Conservation (phyloP, 176 grass and related monocot genomes). For the Miscanthus lutarioriparius region DNA sequence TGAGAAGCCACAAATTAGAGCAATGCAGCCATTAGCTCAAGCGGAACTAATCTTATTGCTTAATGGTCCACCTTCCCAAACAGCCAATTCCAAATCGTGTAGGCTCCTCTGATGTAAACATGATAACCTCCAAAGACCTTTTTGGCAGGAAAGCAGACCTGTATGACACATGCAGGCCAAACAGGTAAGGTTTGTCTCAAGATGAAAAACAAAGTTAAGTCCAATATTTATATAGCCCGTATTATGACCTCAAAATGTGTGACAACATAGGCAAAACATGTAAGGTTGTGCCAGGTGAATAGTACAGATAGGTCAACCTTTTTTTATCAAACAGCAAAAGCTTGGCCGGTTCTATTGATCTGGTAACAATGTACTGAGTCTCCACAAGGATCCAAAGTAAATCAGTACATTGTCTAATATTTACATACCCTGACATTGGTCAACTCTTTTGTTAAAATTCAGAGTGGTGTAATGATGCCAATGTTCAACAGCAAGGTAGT, state of each 20-base stretch:
- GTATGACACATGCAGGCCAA: constrained; percentile 28
- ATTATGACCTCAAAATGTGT: neutral
- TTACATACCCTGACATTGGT: neutral
- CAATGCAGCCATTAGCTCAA: neutral
- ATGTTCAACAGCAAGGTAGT: neutral
- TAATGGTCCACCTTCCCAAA: constrained; percentile 76
- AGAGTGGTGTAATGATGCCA: neutral
- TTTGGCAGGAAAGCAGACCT: constrained; percentile 78
- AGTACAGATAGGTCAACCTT: neutral
- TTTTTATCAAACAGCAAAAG: neutral
- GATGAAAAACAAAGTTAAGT: constrained; percentile 19
- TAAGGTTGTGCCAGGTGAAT: neutral
- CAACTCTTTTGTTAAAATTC: constrained; percentile 1
- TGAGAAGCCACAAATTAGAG: constrained; percentile 1
- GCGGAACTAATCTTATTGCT: neutral
- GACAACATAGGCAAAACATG: constrained; percentile 8
- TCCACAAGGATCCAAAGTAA: neutral
- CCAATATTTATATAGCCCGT: neutral
- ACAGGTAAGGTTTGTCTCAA: constrained; percentile 19
- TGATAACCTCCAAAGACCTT: constrained; percentile 90
- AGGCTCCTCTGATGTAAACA: constrained; percentile 98
- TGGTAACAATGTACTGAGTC: neutral
- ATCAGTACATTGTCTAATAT: neutral
- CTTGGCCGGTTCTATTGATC: neutral
- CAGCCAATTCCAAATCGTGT: constrained; percentile 96